Conservation (phyloP, 345 rosid genomes). For the Populus alba region DNA sequence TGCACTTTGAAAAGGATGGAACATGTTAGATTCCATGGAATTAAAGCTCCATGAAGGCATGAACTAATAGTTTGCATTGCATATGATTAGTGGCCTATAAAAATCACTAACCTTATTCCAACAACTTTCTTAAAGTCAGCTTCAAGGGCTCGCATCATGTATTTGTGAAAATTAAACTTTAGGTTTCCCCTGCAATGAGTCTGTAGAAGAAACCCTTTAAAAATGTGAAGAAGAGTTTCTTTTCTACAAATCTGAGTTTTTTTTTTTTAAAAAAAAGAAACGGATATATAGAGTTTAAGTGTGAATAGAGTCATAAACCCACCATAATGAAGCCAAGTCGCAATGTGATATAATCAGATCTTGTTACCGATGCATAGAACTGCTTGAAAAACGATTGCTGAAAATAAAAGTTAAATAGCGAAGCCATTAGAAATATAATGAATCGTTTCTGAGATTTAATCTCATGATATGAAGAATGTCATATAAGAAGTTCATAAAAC, state of each 20-base stretch:
- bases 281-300: background rate
- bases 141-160: constrained; percentile 83
- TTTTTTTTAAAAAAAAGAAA: background rate
- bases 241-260: too few relatives aligned
- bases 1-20: background rate
- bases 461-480: background rate
- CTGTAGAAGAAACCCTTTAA: constrained; percentile 29
- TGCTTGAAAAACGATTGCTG: constrained; percentile 91
- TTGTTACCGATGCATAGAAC: constrained; percentile 68
- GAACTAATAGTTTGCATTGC: background rate
- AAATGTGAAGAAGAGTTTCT: background rate
- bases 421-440: background rate
- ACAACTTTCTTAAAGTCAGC: constrained; percentile 93
- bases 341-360: constrained; percentile 72
- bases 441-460: background rate
- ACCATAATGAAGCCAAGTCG: constrained; percentile 85
- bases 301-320: constrained; percentile 1
- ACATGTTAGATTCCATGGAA: background rate
- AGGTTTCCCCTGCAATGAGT: constrained; percentile 74
- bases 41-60: background rate
- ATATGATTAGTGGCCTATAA: background rate
- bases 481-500: background rate
- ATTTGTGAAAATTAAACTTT: constrained; percentile 76
- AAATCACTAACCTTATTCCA: constrained; percentile 69
- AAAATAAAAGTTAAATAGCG: background rate